Conservation (phyloP, 345 rosid genomes). For the Cardamine resedifolia region DNA sequence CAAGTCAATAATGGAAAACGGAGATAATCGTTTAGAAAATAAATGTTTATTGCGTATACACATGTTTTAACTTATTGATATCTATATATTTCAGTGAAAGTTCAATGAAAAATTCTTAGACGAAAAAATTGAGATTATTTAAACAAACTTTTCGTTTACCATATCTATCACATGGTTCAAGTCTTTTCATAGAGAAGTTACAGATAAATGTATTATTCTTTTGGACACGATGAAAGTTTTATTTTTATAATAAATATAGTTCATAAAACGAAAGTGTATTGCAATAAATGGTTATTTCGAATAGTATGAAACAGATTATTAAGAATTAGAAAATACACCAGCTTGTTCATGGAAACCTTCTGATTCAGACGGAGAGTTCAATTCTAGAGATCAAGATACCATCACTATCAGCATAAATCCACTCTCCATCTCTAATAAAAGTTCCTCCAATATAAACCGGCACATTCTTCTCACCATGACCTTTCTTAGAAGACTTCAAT, state of each 20-base stretch:
- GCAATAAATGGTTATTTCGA: neutral
- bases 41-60: neutral
- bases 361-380: conserved; percentile 52
- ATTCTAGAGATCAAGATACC: conserved; percentile 65
- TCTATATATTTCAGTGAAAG: neutral
- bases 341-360: neutral
- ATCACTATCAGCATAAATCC: conserved; percentile 88
- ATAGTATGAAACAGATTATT: neutral
- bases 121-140: neutral
- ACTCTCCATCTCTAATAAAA: conserved; percentile 66
- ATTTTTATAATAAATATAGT: neutral
- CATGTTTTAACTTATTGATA: conserved; percentile 17
- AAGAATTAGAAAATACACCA: conserved; percentile 4
- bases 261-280: neutral
- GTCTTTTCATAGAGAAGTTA: conserved; percentile 1
- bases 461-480: conserved; percentile 71
- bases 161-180: neutral
- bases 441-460: conserved; percentile 60
- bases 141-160: neutral
- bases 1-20: neutral
- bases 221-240: neutral
- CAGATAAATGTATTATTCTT: neutral
- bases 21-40: neutral
- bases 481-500: conserved; percentile 70
- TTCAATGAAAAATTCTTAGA: neutral